Conservation (phyloP, 129 eudicot genomes). For the Flaveria linearis region DNA sequence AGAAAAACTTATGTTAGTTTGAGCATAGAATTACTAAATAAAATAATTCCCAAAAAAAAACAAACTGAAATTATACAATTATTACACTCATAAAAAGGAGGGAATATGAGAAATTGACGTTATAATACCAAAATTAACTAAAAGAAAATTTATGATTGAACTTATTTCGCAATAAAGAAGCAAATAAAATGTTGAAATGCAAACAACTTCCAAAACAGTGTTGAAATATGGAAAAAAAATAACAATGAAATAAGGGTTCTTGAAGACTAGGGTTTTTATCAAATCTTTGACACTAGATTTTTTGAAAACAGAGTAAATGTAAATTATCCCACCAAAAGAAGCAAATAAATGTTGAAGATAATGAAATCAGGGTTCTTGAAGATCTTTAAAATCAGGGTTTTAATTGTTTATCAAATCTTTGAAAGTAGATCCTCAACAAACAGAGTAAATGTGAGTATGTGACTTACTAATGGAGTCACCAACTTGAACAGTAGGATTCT, state of each 20-base stretch:
- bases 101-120: background rate
- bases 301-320: background rate
- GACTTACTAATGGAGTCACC: conserved; percentile 90
- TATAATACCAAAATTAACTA: background rate
- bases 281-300: background rate
- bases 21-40: background rate
- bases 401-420: background rate
- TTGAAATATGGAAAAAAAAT: background rate
- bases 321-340: background rate
- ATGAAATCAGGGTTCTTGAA: conserved; percentile 11
- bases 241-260: background rate
- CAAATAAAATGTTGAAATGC: background rate
- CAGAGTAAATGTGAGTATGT: conserved; percentile 30
- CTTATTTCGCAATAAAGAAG: background rate
- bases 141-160: no score
- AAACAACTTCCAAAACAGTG: background rate
- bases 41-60: background rate
- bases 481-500: conserved; percentile 66
- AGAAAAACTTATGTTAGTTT: conserved; percentile 17
- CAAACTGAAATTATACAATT: background rate
- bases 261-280: no score
- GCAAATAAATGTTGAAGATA: background rate
- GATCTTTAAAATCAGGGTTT: background rate
- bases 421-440: background rate
- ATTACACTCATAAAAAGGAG: background rate